These are phyloP conservation scores for Rhodotorula sp. DNA, from an alignment of 1,284 basidiomycete species.

Conservation along the genomic window DNA sequence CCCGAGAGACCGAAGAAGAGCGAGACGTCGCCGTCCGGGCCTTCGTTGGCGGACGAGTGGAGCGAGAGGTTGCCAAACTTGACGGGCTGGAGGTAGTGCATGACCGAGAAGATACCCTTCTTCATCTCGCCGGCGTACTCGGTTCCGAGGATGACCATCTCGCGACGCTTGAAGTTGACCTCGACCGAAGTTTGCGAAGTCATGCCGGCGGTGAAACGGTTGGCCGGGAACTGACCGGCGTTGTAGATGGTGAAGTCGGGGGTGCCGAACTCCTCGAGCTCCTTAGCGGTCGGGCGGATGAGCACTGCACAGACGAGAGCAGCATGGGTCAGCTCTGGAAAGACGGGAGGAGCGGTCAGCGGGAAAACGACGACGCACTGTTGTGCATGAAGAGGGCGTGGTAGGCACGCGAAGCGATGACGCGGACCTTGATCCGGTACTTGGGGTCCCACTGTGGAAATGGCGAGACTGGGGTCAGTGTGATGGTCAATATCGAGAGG, in stretches of 20 bases:
- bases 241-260: constrained; percentile 99
- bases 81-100: constrained; percentile 99
- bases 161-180: constrained; percentile 99
- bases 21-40: constrained; percentile 85
- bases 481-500: not conserved
- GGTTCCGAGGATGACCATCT: constrained; percentile 99
- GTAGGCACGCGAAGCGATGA: constrained; percentile 97
- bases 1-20: constrained; percentile 99
- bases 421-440: constrained; percentile 99
- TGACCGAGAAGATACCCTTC: constrained; percentile 99
- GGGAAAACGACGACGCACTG: constrained; percentile 55
- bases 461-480: not conserved
- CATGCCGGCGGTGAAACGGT: constrained; percentile 99
- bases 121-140: constrained; percentile 99
- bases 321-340: constrained; percentile 21
- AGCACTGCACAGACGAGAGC: constrained; percentile 66
- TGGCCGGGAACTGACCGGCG: constrained; percentile 99
- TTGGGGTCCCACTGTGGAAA: constrained; percentile 77
- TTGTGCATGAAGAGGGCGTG: constrained; percentile 95
- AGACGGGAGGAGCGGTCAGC: constrained; percentile 15
- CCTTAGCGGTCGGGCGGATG: constrained; percentile 93
- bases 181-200: constrained; percentile 97
- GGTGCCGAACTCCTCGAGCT: constrained; percentile 92
- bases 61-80: constrained; percentile 97
- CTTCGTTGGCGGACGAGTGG: constrained; percentile 98